Conservation (phyloP, 2,329 filamentous ascomycete species). For the Penicillium aurantiogriseum region DNA sequence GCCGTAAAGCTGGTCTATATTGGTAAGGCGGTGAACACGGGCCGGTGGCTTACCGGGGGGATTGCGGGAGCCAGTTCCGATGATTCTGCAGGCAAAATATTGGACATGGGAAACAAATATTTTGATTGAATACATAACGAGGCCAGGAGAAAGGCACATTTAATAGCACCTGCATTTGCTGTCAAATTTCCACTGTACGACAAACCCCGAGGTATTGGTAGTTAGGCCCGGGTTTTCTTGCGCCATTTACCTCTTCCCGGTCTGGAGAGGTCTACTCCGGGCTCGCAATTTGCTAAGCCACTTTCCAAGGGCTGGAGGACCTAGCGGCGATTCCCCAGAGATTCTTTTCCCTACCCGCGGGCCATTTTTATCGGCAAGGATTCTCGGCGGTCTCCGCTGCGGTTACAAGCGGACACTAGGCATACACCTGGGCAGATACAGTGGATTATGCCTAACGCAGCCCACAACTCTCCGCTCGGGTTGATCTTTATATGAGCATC, state of each 20-base stretch:
- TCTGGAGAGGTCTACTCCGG: neutral
- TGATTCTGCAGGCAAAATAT: neutral
- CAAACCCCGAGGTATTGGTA: neutral
- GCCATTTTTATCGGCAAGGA: neutral
- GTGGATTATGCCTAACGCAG: neutral
- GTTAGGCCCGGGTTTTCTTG: neutral
- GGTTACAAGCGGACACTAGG: slow-evolving; percentile 1
- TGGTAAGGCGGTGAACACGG: neutral
- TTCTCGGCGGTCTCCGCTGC: slow-evolving; percentile 5
- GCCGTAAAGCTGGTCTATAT: neutral
- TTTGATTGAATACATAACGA: neutral
- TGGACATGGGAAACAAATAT: neutral
- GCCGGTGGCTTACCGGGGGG: neutral
- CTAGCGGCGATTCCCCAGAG: slow-evolving; percentile 2
- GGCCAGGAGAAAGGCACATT: neutral
- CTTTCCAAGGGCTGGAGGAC: neutral
- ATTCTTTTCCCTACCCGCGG: slow-evolving; percentile 5
- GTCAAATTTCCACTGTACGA: neutral
- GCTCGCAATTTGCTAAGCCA: neutral
- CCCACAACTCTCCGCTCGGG: neutral
- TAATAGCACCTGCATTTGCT: neutral
- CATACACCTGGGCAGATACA: neutral
- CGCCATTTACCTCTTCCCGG: neutral
- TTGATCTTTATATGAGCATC: neutral
- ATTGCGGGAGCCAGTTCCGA: neutral